These are phyloP conservation scores for Nicotiana benthamiana DNA, from an alignment of 257 asterid genomes.

Conservation along the genomic window DNA sequence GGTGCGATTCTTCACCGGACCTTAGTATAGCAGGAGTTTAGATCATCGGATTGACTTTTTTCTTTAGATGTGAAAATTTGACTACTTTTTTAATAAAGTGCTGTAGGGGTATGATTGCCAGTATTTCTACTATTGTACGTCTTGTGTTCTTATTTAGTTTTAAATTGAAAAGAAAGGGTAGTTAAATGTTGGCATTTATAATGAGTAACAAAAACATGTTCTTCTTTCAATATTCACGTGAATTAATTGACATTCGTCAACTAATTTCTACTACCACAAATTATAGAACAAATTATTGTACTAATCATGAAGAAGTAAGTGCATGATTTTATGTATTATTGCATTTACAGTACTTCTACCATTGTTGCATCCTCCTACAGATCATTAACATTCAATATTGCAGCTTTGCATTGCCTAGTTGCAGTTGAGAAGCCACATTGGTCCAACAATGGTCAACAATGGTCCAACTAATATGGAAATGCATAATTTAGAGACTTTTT, in stretches of 20 bases:
- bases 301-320: neutral
- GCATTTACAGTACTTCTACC: neutral
- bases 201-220: neutral
- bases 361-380: neutral
- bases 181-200: slow-evolving; percentile 14
- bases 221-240: neutral
- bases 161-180: neutral
- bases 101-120: neutral
- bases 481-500: neutral
- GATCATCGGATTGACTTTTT: no score
- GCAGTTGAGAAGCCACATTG: neutral
- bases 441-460: neutral
- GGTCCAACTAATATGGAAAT: neutral
- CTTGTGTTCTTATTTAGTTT: neutral
- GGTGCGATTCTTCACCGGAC: no score
- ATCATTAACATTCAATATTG: neutral
- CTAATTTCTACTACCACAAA: neutral
- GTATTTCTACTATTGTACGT: neutral
- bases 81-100: neutral
- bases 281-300: neutral
- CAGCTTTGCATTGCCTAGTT: neutral
- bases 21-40: no score
- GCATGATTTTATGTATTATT: neutral
- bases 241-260: neutral
- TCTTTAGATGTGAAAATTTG: neutral